A percentile compares a stretch with the other conserved stretches of the same genome.
phyloP scores from a whole-genome alignment of 2,329 filamentous ascomycete genomes.

The Graphilbum ipis-grandicollis region DNA sequence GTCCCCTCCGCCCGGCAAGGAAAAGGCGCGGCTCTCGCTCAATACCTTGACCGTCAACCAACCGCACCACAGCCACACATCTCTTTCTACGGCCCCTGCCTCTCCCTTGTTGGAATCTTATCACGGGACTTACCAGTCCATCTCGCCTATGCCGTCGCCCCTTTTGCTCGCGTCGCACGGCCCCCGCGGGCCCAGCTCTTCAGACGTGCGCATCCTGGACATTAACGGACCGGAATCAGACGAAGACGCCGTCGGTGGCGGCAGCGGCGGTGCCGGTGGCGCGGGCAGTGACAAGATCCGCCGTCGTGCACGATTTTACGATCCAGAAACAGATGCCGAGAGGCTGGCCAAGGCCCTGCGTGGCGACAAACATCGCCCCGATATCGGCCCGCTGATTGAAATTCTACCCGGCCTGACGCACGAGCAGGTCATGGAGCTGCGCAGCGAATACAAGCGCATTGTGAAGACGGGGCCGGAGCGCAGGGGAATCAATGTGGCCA shows the following conservation, averaged over 20 bases:
- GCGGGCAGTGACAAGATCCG: conserved; percentile 25
- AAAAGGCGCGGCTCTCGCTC: conserved; percentile 36
- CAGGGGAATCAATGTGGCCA: conserved; percentile 69
- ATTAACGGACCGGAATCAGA: conserved; percentile 12
- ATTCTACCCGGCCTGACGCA: conserved; percentile 73
- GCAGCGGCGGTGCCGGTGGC: conserved; percentile 13
- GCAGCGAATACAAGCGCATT: conserved; percentile 77
- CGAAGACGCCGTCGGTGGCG: not conserved
- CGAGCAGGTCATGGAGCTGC: conserved; percentile 72
- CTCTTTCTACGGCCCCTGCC: conserved; percentile 42
- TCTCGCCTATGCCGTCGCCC: conserved; percentile 86
- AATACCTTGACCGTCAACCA: conserved; percentile 17
- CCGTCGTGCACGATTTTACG: conserved; percentile 62
- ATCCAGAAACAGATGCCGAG: conserved; percentile 62
- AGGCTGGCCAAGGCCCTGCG: conserved; percentile 60
- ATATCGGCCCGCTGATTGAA: conserved; percentile 57
- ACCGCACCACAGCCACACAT: conserved; percentile 21
- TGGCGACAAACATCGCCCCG: conserved; percentile 41
- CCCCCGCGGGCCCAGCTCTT: conserved; percentile 26
- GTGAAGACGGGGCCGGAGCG: conserved; percentile 61
- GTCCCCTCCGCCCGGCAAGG: conserved; percentile 26
- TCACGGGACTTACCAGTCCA: conserved; percentile 81
- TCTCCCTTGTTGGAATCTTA: conserved; percentile 87
- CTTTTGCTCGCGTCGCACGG: conserved; percentile 36
- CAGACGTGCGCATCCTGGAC: conserved; percentile 20